Percentiles rank a stretch among this genome's conserved stretches.
phyloP scores from a whole-genome alignment of 371 early-diverging fungal species.

The Rhizomucor pusillus region DNA sequence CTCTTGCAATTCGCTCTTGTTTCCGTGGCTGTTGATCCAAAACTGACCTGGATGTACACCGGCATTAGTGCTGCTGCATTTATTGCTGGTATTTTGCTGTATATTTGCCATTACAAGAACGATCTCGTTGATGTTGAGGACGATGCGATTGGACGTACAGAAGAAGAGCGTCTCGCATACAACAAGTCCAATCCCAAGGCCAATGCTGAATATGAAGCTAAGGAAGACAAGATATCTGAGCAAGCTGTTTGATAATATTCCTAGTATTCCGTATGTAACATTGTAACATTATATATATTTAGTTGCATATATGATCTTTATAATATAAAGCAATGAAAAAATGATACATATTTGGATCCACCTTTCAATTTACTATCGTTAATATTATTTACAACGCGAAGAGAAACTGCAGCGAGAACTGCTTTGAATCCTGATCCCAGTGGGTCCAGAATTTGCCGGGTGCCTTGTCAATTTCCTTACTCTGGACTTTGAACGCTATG shows the following conservation, averaged over 20 bases:
- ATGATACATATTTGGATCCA: no score
- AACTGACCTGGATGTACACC: constrained; percentile 67
- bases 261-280: background rate
- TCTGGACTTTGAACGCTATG: constrained; percentile 93
- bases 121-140: constrained; percentile 23
- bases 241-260: background rate
- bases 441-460: constrained; percentile 88
- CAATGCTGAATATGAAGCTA: background rate
- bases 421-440: constrained; percentile 92
- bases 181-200: background rate
- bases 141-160: constrained; percentile 21
- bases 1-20: constrained; percentile 67
- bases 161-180: constrained; percentile 4
- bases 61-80: constrained; percentile 31
- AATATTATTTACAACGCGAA: constrained; percentile 24
- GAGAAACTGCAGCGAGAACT: constrained; percentile 90
- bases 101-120: constrained; percentile 16
- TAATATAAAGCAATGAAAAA: no score
- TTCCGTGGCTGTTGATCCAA: constrained; percentile 63
- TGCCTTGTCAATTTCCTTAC: constrained; percentile 83
- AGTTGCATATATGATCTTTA: no score
- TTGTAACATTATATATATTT: background rate
- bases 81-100: constrained; percentile 15
- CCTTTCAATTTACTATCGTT: no score
- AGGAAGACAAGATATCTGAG: background rate